Evolutionary conservation across 805 yeast genomes (phyloP).

Genomic region (Kazachstania viticola): DNA sequence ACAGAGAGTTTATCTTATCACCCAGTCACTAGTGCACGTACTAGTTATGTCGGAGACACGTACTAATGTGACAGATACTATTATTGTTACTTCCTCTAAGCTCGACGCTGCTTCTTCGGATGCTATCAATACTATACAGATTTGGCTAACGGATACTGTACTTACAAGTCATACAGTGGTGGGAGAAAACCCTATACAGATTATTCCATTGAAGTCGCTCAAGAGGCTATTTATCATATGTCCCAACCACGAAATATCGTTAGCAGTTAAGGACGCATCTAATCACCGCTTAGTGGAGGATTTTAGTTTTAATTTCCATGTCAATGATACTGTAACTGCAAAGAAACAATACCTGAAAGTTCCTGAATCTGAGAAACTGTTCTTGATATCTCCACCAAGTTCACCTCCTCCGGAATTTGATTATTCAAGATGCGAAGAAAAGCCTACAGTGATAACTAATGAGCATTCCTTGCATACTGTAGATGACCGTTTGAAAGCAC

Average conservation of each 20-base stretch:
- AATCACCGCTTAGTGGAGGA: too few species aligned
- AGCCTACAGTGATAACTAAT: too few species aligned
- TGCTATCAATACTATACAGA: conserved; percentile 6
- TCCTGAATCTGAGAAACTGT: conserved; percentile 26
- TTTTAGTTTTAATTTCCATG: too few species aligned
- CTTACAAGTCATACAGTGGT: conserved; percentile 8
- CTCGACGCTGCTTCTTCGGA: conserved; percentile 4
- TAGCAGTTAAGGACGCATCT: conserved; percentile 2
- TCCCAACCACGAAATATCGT: conserved; percentile 9
- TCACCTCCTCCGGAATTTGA: conserved; percentile 34
- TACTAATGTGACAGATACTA: conserved; percentile 13
- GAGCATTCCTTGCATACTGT: too few species aligned
- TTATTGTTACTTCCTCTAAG: conserved; percentile 13
- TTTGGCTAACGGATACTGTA: conserved; percentile 13
- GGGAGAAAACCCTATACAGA: conserved; percentile 13
- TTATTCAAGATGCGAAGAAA: conserved; percentile 28
- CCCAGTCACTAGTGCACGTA: too few species aligned
- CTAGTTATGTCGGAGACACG: too few species aligned
- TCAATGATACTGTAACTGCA: neutral
- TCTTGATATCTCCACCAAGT: conserved; percentile 32
- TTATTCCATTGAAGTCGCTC: conserved; percentile 14
- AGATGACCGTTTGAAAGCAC: too few species aligned
- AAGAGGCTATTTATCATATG: conserved; percentile 15
- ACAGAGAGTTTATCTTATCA: too few species aligned
- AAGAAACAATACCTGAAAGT: conserved; percentile 20